Percentiles rank a stretch among this genome's conserved stretches.
These are phyloP conservation scores for Amylocystis lapponica DNA, from an alignment of 768 basidiomycete species.

Conservation along the genomic window DNA sequence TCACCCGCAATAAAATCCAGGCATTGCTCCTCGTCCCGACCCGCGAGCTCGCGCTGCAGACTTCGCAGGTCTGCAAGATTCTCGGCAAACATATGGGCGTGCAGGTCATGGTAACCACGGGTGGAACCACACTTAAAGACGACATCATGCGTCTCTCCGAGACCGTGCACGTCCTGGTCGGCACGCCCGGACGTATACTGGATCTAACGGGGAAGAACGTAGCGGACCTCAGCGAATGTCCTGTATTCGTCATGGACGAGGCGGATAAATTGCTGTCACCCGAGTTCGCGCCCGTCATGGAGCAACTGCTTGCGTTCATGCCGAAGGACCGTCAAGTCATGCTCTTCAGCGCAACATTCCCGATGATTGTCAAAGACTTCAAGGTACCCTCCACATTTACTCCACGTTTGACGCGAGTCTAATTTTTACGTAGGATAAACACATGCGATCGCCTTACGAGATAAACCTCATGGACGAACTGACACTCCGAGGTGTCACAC, in stretches of 20 bases:
- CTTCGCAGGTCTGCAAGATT: slow-evolving; percentile 96
- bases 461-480: slow-evolving; percentile 99
- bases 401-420: slow-evolving; percentile 7
- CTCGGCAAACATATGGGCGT: slow-evolving; percentile 93
- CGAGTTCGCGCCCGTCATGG: slow-evolving; percentile 98
- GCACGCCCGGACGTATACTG: slow-evolving; percentile 93
- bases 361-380: slow-evolving; percentile 98
- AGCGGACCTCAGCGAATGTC: slow-evolving; percentile 90
- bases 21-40: slow-evolving; percentile 95
- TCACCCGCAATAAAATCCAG: slow-evolving; percentile 83
- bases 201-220: slow-evolving; percentile 91
- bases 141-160: slow-evolving; percentile 92
- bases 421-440: slow-evolving; percentile 63
- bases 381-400: slow-evolving; percentile 47
- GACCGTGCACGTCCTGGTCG: slow-evolving; percentile 91
- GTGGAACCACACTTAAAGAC: slow-evolving; percentile 96
- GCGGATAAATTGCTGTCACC: slow-evolving; percentile 96
- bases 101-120: slow-evolving; percentile 99
- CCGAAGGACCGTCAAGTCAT: slow-evolving; percentile 90
- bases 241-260: slow-evolving; percentile 99
- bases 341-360: slow-evolving; percentile 99
- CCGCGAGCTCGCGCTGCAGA: slow-evolving; percentile 97
- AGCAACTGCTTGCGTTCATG: slow-evolving; percentile 84
- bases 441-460: slow-evolving; percentile 94
- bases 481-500: slow-evolving; percentile 95